These are phyloP conservation scores for Colletotrichum zoysiae DNA, from an alignment of 2,329 filamentous ascomycete genomes.

Conservation along the genomic window DNA sequence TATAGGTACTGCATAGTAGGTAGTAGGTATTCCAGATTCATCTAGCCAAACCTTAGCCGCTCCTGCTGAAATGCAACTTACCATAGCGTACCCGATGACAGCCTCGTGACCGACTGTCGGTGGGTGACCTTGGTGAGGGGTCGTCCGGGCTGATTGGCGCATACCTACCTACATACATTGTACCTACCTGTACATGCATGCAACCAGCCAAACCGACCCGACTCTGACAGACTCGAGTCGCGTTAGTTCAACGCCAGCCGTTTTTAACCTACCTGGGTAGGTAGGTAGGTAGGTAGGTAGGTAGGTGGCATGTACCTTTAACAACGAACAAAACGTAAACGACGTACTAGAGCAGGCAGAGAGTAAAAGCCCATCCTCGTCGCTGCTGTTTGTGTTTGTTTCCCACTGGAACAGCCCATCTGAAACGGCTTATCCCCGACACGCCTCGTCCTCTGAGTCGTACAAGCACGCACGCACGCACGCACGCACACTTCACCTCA, in stretches of 20 bases:
- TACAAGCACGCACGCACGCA: neutral
- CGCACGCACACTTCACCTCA: conserved; percentile 10
- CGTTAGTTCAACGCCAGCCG: neutral
- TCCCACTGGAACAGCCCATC: neutral
- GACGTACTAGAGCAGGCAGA: neutral
- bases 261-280: no score
- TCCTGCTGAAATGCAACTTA: conserved; percentile 5
- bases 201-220: neutral
- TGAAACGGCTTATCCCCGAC: conserved; percentile 34
- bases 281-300: no score
- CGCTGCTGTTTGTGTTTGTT: conserved; percentile 3
- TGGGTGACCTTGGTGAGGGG: neutral
- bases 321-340: no score
- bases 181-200: neutral
- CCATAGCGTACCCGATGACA: conserved; percentile 3
- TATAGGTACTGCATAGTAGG: no score
- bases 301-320: no score
- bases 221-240: conserved; percentile 1
- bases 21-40: neutral
- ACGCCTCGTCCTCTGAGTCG: conserved; percentile 24
- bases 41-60: conserved; percentile 13
- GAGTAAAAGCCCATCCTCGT: neutral
- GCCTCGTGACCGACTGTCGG: neutral
- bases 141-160: neutral
- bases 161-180: no score